Evolutionary conservation across 2,329 filamentous ascomycete genomes (phyloP), one percentile per base, ranked within the genome.

Genomic region (Diaporthe vexans): DNA sequence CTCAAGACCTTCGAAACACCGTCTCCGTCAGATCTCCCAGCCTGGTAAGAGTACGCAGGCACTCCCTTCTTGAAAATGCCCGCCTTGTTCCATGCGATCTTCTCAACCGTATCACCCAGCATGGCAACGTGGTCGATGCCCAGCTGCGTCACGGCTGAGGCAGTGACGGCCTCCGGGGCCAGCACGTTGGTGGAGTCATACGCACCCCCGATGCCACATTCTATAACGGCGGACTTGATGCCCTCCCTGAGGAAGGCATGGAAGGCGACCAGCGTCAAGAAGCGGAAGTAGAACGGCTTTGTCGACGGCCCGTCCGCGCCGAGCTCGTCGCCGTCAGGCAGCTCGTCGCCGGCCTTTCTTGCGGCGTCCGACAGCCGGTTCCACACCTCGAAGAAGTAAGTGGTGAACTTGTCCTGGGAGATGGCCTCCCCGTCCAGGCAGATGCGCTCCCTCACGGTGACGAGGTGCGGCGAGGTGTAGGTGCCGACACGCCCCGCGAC

Each of bases 201-300:
- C 84, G 98, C 94, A 65, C 95, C 97, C 21, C 97, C 97, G 76
- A 98, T 97, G 0, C 97, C 97, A 79, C 95, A 97, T 84, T 99
- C 97, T 46, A 98, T 89, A 13, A 98, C 91, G 0, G 95, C 95
- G 24, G 91, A 91, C 76, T 92, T 88, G 0, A 98, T 92, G 0
- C 93, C 92, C 81, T 97, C 93, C 63, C 88, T 83, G 35, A 97
- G 80, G 78, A 97, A 99, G 1, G 92, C 89, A 79, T 97, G 95
- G 79, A 97, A 91, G 1, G 95, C 95, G 85, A 98, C 89, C 51
- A 99, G 87, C 0, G 96, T 98, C 80, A 99, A 83, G 81, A 94
- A 98, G 37, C 96, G 93, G 82, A 98, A 98, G 83, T 97, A 98
- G 69, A 95, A 94, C 0, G 97, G 97, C 82, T 97, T 97, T 1